A percentile compares a stretch with the other conserved stretches of the same genome.
phyloP scores from a whole-genome alignment of 2,329 filamentous ascomycete species.

The Leptographium lundbergii region DNA sequence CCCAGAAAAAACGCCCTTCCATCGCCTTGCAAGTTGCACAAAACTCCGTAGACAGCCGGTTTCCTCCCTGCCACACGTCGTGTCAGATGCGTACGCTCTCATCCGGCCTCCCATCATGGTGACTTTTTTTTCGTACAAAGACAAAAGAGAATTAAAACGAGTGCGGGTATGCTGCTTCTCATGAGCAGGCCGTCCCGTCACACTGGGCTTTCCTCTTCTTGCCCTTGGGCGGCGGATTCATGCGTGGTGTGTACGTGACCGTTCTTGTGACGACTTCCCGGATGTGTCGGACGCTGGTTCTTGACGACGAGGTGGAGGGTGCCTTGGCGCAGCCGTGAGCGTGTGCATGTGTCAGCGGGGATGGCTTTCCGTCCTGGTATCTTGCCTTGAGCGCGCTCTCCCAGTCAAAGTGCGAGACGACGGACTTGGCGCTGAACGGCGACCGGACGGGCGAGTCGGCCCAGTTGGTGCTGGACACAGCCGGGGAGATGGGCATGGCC shows the following conservation, averaged over 20 bases:
- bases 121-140: not conserved
- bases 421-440: constrained; percentile 56
- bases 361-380: constrained; percentile 43
- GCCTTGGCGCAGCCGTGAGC: constrained; percentile 13
- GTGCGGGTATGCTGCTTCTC: not conserved
- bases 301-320: constrained; percentile 13
- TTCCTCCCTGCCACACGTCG: not conserved
- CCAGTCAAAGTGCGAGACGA: constrained; percentile 68
- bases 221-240: constrained; percentile 82
- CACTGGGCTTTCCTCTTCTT: constrained; percentile 68
- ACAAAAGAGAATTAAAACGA: not conserved
- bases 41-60: not conserved
- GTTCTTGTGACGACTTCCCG: constrained; percentile 89
- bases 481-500: constrained; percentile 65
- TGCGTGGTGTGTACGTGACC: constrained; percentile 76
- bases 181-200: constrained; percentile 6
- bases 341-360: constrained; percentile 5
- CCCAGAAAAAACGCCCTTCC: not conserved
- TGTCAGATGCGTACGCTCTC: not conserved
- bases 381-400: constrained; percentile 56
- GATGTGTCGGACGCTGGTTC: constrained; percentile 56
- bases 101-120: not conserved
- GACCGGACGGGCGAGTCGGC: constrained; percentile 60
- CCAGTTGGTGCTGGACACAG: constrained; percentile 36
- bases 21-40: not conserved